Evolutionary conservation across 164 flowering plant species (phyloP).

Genomic region (Kingdonia uniflora): DNA sequence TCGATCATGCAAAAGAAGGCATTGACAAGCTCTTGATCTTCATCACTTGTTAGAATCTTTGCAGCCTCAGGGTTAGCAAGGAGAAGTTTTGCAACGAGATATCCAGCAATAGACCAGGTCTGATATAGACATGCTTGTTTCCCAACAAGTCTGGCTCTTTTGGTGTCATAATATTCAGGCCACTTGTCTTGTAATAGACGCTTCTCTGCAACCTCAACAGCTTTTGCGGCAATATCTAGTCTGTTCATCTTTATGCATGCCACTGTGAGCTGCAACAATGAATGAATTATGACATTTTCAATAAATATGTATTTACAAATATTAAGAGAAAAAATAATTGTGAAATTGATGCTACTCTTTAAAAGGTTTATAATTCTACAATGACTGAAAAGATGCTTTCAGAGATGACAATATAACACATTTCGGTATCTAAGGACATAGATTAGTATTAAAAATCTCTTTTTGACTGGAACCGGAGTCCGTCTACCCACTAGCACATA

Average conservation of each 20-base stretch:
- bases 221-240: conserved; percentile 68
- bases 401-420: no score
- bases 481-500: no score
- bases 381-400: no score
- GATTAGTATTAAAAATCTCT: no score
- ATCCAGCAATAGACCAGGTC: conserved; percentile 93
- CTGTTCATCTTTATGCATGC: conserved; percentile 92
- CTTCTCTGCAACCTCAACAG: conserved; percentile 60
- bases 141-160: conserved; percentile 62
- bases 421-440: no score
- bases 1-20: conserved; percentile 54
- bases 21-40: conserved; percentile 60
- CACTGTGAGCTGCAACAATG: conserved; percentile 67
- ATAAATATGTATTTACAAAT: no score
- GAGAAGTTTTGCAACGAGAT: conserved; percentile 70
- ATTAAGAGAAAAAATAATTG: no score
- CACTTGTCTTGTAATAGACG: conserved; percentile 63
- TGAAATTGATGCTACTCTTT: no score
- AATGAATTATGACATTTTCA: no score
- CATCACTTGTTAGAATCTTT: conserved; percentile 49
- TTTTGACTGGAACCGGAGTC: no score
- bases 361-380: no score
- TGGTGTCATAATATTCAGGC: conserved; percentile 95
- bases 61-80: conserved; percentile 54
- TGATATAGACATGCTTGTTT: conserved; percentile 74